Base-by-base conservation (phyloP, 805 yeast genomes). In the Hanseniaspora pseudoguilliermondii region DNA sequence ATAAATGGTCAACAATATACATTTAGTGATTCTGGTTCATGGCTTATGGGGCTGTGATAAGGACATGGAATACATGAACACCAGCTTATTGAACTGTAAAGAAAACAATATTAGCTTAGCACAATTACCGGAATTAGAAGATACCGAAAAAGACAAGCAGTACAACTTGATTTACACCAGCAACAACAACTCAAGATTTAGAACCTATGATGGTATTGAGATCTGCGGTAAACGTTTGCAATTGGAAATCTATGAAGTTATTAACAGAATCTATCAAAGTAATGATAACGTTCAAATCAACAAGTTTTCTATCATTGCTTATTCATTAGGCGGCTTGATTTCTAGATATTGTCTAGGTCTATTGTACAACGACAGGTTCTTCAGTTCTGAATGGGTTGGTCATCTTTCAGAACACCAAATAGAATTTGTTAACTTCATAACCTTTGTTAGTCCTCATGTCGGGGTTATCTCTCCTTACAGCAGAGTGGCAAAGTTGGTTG, bases 151-250 rank as follows among this genome's bases (percentile, higher is more conserved):
- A 20, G 85, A 83, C 63, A 76, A 79, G 55, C 91, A 90, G 7
- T 85, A 80, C 64, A 77, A 9, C 15, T 36, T 38, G n/a, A 27
- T 53, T n/a, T 46, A 46, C 23, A 32, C 34, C 6, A 38, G 38
- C 13, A 20, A 39, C 11, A 5, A 29, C 15, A 53, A 53, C 36
- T 36, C 48, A 11, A 53, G 13, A 34, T 53, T 53, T 21, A 44
- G 78, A 63, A 88, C 95, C 2, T 83, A 86, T 62, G 96, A 88
- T 64, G 96, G 96, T 2, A 80, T 87, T 23, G 95, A 87, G 60
- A 80, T 86, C 29, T 86, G 93, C 64, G 95, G 95, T 1, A 73
- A 80, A 50, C 72, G 95, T 23, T 83, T 86, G 8, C 81, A 84
- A 1, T 76, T 76, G 54, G 95, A 88, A 67, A 81, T 88, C 49